Conservation (phyloP, 768 basidiomycete species). For the Dictyophora rubrovolvata region DNA sequence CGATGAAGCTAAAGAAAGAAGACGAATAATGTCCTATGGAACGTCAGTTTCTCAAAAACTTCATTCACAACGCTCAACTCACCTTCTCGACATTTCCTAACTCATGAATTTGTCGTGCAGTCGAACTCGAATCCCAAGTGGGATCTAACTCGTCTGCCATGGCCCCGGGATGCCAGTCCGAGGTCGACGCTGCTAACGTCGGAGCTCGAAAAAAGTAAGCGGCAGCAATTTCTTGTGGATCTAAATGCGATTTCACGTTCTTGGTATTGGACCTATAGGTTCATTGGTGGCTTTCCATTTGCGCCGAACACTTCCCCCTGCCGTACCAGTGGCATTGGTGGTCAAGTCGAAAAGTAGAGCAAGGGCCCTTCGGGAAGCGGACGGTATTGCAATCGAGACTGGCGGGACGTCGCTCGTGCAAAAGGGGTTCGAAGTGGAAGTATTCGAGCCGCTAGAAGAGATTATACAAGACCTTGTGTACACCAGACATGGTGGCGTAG, state of each 20-base stretch:
- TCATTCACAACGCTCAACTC: neutral
- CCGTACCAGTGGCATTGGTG: slow-evolving; percentile 57
- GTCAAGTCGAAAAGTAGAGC: slow-evolving; percentile 41
- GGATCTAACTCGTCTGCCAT: slow-evolving; percentile 46
- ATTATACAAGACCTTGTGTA: slow-evolving; percentile 8
- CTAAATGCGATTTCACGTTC: slow-evolving; percentile 60
- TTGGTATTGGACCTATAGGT: slow-evolving; percentile 79
- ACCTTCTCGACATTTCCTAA: slow-evolving; percentile 78
- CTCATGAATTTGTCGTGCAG: slow-evolving; percentile 71
- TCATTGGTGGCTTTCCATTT: slow-evolving; percentile 75
- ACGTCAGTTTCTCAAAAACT: neutral
- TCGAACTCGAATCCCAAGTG: slow-evolving; percentile 73
- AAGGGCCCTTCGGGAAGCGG: slow-evolving; percentile 24
- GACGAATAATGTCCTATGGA: slow-evolving; percentile 61
- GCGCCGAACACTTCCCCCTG: slow-evolving; percentile 42
- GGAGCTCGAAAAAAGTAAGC: neutral
- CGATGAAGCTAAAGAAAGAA: slow-evolving; percentile 66
- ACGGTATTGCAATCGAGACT: slow-evolving; percentile 37
- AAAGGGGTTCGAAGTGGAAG: slow-evolving; percentile 40
- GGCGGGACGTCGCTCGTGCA: slow-evolving; percentile 34
- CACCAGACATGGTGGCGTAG: slow-evolving; percentile 2
- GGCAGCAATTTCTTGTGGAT: neutral
- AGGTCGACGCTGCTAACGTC: neutral
- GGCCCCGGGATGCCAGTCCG: neutral
- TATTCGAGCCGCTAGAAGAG: slow-evolving; percentile 7